Evolutionary conservation across 2,329 filamentous ascomycete species (phyloP).

Genomic region (Scytalidium sp.): DNA sequence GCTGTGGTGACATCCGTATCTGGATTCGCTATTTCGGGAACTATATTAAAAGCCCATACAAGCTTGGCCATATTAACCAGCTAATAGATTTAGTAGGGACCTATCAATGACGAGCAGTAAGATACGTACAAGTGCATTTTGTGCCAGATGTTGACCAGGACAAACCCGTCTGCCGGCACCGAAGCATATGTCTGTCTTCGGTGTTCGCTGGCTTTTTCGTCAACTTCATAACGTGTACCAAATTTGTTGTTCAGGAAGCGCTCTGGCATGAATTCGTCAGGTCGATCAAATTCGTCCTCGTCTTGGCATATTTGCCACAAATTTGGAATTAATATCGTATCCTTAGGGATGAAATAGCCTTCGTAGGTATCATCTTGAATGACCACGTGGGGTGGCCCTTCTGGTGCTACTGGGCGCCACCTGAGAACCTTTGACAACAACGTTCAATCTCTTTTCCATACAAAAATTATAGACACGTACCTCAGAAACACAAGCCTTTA

Average conservation of each 20-base stretch:
- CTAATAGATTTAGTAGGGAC: too few relatives aligned
- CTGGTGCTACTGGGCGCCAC: slow-evolving; percentile 35
- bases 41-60: slow-evolving; percentile 1
- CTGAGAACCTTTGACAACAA: slow-evolving; percentile 32
- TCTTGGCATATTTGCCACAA: slow-evolving; percentile 29
- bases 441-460: too few relatives aligned
- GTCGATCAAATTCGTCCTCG: slow-evolving; percentile 33
- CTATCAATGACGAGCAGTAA: too few relatives aligned
- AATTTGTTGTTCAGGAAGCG: slow-evolving; percentile 23
- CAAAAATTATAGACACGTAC: too few relatives aligned
- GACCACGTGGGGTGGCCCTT: slow-evolving; percentile 22
- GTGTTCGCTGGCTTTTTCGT: neutral
- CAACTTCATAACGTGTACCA: neutral
- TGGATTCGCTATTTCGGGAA: too few relatives aligned
- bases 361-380: slow-evolving; percentile 27
- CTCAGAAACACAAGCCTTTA: slow-evolving; percentile 27
- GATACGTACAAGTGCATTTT: slow-evolving; percentile 17
- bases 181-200: slow-evolving; percentile 21
- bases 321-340: slow-evolving; percentile 33
- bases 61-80: neutral
- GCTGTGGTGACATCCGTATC: too few relatives aligned
- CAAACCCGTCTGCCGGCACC: slow-evolving; percentile 44
- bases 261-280: slow-evolving; percentile 39
- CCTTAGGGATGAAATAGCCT: slow-evolving; percentile 34
- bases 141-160: slow-evolving; percentile 52